phyloP scores from a whole-genome alignment of 768 basidiomycete species.

The Tricholoma furcatifolium region DNA sequence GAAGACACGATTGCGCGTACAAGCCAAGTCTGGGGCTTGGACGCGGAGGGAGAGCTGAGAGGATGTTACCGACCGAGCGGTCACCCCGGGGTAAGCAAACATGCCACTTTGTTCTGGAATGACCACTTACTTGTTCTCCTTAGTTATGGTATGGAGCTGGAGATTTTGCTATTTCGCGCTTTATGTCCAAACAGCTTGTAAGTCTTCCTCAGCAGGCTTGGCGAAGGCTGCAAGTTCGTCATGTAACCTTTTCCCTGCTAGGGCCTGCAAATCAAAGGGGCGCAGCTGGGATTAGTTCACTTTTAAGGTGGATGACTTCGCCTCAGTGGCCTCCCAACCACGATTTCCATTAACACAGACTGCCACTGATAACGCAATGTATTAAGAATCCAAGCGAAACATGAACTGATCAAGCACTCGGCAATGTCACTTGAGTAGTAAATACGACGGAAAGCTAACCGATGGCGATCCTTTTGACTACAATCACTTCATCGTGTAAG shows the following conservation, averaged over 20 bases:
- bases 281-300: constrained; percentile 23
- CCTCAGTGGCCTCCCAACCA: no score
- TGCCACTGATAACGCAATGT: no score
- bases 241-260: constrained; percentile 4
- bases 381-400: no score
- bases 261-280: constrained; percentile 36
- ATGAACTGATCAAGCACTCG: no score
- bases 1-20: constrained; percentile 30
- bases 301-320: constrained; percentile 7
- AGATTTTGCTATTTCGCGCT: constrained; percentile 30
- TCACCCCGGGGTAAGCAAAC: constrained; percentile 36
- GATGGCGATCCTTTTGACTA: no score
- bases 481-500: no score
- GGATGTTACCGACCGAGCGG: constrained; percentile 39
- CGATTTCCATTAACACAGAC: no score
- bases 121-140: neutral
- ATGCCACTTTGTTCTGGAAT: neutral
- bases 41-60: constrained; percentile 39
- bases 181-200: constrained; percentile 37
- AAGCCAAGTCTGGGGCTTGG: constrained; percentile 34
- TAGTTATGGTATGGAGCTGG: constrained; percentile 43
- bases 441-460: no score
- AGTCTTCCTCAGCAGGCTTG: constrained; percentile 1
- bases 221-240: neutral
- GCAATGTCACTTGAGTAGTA: no score